A percentile compares a stretch with the other conserved stretches of the same genome.
Conservation (phyloP, 2,329 filamentous ascomycete genomes). For the Claviceps sp. region DNA sequence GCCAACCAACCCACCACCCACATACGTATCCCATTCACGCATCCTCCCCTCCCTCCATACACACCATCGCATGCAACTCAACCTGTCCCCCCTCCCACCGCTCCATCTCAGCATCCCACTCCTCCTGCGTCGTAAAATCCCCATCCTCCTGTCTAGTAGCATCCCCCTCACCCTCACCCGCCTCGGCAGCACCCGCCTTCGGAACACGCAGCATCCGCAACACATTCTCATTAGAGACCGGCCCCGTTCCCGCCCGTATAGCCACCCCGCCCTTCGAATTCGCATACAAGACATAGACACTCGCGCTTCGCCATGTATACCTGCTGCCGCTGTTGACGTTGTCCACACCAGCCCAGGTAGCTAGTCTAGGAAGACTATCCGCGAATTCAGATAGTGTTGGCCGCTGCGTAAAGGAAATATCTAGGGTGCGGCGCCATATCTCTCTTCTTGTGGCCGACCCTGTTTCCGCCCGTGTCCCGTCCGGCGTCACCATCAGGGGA, state of each 20-base stretch:
- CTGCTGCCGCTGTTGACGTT: not conserved
- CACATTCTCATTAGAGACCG: not conserved
- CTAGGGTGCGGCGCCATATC: slow-evolving; percentile 1
- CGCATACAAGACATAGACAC: not conserved
- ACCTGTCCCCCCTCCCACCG: not conserved
- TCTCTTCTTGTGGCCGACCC: not conserved
- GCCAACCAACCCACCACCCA: no score
- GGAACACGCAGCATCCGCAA: not conserved
- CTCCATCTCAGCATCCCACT: slow-evolving; percentile 13
- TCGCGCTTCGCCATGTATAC: not conserved
- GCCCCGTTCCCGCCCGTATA: not conserved
- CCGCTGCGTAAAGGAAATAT: not conserved
- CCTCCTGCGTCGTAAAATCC: slow-evolving; percentile 3
- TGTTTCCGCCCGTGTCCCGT: no score
- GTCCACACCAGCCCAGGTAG: not conserved
- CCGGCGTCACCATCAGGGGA: no score
- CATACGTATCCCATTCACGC: not conserved
- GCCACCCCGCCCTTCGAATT: not conserved
- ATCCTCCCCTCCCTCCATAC: not conserved
- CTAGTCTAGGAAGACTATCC: not conserved
- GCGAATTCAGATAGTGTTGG: not conserved
- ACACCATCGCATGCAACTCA: not conserved
- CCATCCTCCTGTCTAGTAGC: not conserved
- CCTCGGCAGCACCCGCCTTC: no score
- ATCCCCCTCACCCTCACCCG: slow-evolving; percentile 14